Base-by-base conservation (phyloP, 108 stramenopile genomes). In the Ochromonas danica region DNA sequence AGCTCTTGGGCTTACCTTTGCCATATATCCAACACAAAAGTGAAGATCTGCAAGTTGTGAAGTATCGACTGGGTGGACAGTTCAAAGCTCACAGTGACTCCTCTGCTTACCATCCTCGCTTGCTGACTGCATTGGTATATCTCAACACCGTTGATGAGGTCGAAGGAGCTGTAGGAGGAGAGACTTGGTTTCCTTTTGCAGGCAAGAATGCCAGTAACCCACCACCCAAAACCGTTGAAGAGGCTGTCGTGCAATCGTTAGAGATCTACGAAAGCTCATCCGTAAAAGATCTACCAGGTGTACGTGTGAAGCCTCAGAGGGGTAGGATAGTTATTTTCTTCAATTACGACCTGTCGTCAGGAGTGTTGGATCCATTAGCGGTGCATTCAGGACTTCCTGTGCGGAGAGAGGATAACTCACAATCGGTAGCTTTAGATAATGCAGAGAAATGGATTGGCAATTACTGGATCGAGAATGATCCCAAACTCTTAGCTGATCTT, bases 101-200 rank as follows among this genome's bases (percentile, higher is more conserved):
- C 31, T 75, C 72, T 10, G 35, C n/a, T 10, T 75, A 35, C 31
- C 72, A 75, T 36, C 36, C 72, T 3, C 36, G 72, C 6, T 31
- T 75, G 40, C 38, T 75, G 3, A 75, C 72, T 36, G 72, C 72
- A 27, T 41, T 75, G 31, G 6, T 75, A 42, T 75, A 75, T 36
- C 31, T 75, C 3, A 60, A 75, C 40, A n/a, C n/a, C n/a, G n/a
- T n/a, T n/a, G 67, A 70, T 31, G 27, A 28, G n/a, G 40, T 31
- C 6, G 63, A 28, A 35, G 63, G 17, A 10, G 27, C 30, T 31
- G 6, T 51, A 51, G 67, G 67, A 70, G 72, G 72, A 10, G 72
- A 75, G 25, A 75, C 72, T 28, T 75, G 72, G 72, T 75, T 75
- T 41, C 72, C 72, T 30, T 75, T 41, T 75, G 72, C 10, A 28